These are phyloP conservation scores for Tylopilus intermedius DNA, from an alignment of 768 basidiomycete species.

Conservation along the genomic window DNA sequence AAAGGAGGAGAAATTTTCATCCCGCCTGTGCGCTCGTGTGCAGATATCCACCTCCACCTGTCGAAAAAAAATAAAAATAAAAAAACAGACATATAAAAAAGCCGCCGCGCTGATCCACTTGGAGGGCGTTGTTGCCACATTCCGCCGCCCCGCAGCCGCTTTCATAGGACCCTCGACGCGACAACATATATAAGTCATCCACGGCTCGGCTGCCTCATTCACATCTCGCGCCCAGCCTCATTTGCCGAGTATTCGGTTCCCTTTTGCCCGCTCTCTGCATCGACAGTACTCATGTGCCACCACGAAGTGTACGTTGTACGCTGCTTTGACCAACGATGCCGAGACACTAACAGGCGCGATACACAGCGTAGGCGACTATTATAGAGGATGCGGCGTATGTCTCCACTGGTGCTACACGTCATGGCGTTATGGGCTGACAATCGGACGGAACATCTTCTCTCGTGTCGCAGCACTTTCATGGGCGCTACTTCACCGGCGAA, in stretches of 20 bases:
- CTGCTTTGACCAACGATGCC: neutral
- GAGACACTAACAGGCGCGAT: neutral
- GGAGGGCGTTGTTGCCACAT: constrained; percentile 1
- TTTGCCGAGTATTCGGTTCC: neutral
- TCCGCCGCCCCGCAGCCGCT: constrained; percentile 10
- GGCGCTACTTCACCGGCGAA: constrained; percentile 34
- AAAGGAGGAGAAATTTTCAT: neutral
- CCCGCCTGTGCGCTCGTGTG: too few relatives aligned
- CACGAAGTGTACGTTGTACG: constrained; percentile 33
- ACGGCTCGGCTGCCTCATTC: neutral
- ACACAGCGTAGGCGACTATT: constrained; percentile 33
- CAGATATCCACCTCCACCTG: neutral
- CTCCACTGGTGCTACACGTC: neutral
- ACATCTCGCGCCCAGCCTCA: neutral
- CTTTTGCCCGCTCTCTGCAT: neutral
- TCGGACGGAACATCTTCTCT: neutral
- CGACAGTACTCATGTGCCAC: constrained; percentile 26
- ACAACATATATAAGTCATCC: neutral
- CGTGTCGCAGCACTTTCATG: constrained; percentile 31
- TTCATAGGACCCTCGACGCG: neutral
- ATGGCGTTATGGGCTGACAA: constrained; percentile 7
- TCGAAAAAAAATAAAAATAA: neutral
- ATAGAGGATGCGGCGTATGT: constrained; percentile 35
- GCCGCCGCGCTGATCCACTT: neutral
- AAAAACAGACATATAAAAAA: too few relatives aligned